Percentiles rank a stretch among this genome's conserved stretches.
Conservation (phyloP, 768 basidiomycete species). For the Trametes maxima region DNA sequence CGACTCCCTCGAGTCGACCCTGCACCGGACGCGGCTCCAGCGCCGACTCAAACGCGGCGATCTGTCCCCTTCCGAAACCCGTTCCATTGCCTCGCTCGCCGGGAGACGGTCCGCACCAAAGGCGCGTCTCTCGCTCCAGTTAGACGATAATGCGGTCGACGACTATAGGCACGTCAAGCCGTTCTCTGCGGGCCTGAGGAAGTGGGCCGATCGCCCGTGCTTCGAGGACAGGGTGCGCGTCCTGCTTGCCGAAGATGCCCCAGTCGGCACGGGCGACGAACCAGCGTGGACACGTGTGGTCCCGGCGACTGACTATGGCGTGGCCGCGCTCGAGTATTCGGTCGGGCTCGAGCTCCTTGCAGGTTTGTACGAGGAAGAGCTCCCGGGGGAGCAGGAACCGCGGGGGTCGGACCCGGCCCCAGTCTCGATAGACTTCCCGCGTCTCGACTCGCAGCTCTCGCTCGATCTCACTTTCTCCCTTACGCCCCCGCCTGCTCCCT, state of each 20-base stretch:
- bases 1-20: conserved; percentile 45
- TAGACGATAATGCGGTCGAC: conserved; percentile 41
- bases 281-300: conserved; percentile 41
- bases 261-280: conserved; percentile 28
- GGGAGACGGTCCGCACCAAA: conserved; percentile 23
- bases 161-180: conserved; percentile 34
- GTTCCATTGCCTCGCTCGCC: conserved; percentile 47
- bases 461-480: conserved; percentile 10
- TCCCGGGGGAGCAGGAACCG: conserved; percentile 20
- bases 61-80: conserved; percentile 45
- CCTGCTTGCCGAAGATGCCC: conserved; percentile 43
- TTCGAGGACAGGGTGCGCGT: conserved; percentile 72
- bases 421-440: conserved; percentile 16
- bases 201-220: conserved; percentile 74
- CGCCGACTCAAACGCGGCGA: conserved; percentile 42
- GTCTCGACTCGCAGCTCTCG: conserved; percentile 17
- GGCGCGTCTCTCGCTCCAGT: conserved; percentile 29
- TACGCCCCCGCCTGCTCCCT: conserved; percentile 14
- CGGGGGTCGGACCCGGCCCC: conserved; percentile 9
- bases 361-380: conserved; percentile 42
- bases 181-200: conserved; percentile 57
- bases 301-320: conserved; percentile 51
- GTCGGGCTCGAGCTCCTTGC: conserved; percentile 66
- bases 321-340: conserved; percentile 75
- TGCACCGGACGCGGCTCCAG: conserved; percentile 57